Conservation (phyloP, 345 rosid genomes). For the Ceriops decandra region DNA sequence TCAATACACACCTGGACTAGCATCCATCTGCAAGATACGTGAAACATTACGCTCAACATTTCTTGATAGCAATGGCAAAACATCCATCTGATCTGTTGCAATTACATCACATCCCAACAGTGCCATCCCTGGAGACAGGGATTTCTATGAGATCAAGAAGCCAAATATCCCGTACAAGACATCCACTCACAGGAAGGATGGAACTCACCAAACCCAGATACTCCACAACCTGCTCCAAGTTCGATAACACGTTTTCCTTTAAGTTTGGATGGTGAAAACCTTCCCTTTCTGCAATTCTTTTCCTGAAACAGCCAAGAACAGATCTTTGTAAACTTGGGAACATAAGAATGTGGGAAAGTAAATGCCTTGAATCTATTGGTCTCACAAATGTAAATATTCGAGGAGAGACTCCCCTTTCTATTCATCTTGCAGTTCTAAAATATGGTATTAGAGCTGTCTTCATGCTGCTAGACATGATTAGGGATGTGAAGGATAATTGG, state of each 20-base stretch:
- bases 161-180: background rate
- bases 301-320: slow-evolving; percentile 43
- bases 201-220: slow-evolving; percentile 89
- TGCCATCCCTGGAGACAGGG: slow-evolving; percentile 66
- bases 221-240: slow-evolving; percentile 97
- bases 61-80: slow-evolving; percentile 69
- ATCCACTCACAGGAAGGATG: slow-evolving; percentile 10
- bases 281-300: slow-evolving; percentile 83
- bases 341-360: too few species aligned
- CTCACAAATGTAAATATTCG: too few species aligned
- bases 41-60: slow-evolving; percentile 78
- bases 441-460: too few species aligned
- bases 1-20: slow-evolving; percentile 47
- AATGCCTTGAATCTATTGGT: too few species aligned
- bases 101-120: slow-evolving; percentile 82
- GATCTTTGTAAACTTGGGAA: background rate
- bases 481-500: too few species aligned
- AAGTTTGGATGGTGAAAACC: slow-evolving; percentile 71
- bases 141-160: slow-evolving; percentile 11
- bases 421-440: too few species aligned
- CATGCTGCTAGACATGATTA: too few species aligned
- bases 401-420: too few species aligned
- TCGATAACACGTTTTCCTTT: slow-evolving; percentile 88
- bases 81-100: slow-evolving; percentile 79
- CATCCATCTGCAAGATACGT: slow-evolving; percentile 63